These are phyloP conservation scores for Moesziomyces sp. DNA, from an alignment of 1,284 basidiomycete genomes.

Conservation along the genomic window DNA sequence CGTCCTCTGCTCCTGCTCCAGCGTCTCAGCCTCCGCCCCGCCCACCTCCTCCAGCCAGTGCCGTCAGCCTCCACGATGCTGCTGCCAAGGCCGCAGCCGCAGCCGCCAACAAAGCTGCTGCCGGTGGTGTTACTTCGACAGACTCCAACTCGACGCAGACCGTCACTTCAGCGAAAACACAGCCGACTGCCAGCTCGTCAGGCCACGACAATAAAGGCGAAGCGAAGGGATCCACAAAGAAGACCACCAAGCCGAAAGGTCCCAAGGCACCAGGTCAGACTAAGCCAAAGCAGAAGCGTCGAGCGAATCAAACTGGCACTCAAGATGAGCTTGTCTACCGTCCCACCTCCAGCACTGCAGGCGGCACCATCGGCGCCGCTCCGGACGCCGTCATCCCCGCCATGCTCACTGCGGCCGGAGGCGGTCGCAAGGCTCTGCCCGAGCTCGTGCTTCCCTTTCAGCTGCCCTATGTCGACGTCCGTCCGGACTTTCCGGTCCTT, in stretches of 20 bases:
- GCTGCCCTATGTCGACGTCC: slow-evolving; percentile 29
- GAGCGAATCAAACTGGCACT: slow-evolving; percentile 18
- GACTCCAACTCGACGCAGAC: not conserved
- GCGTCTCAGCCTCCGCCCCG: slow-evolving; percentile 6
- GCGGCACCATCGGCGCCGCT: slow-evolving; percentile 54
- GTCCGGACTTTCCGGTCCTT: slow-evolving; percentile 43
- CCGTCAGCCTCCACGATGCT: slow-evolving; percentile 33
- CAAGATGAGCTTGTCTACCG: slow-evolving; percentile 35
- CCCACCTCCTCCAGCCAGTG: slow-evolving; percentile 31
- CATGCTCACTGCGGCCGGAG: slow-evolving; percentile 54
- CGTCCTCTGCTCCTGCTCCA: slow-evolving; percentile 1
- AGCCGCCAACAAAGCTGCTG: slow-evolving; percentile 16
- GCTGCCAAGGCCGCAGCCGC: slow-evolving; percentile 29
- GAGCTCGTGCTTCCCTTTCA: slow-evolving; percentile 58
- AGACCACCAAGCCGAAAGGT: slow-evolving; percentile 17
- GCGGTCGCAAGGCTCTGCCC: slow-evolving; percentile 50
- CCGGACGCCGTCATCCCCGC: slow-evolving; percentile 34
- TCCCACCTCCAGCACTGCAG: slow-evolving; percentile 43
- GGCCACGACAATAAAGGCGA: slow-evolving; percentile 2
- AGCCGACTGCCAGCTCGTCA: not conserved
- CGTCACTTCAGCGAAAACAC: not conserved
- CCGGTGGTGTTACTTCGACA: not conserved
- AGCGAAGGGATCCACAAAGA: slow-evolving; percentile 15
- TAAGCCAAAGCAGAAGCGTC: slow-evolving; percentile 52
- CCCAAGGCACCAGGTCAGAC: slow-evolving; percentile 21